Conservation (phyloP, 2,329 filamentous ascomycete species). For the Pseudopithomyces chartarum region DNA sequence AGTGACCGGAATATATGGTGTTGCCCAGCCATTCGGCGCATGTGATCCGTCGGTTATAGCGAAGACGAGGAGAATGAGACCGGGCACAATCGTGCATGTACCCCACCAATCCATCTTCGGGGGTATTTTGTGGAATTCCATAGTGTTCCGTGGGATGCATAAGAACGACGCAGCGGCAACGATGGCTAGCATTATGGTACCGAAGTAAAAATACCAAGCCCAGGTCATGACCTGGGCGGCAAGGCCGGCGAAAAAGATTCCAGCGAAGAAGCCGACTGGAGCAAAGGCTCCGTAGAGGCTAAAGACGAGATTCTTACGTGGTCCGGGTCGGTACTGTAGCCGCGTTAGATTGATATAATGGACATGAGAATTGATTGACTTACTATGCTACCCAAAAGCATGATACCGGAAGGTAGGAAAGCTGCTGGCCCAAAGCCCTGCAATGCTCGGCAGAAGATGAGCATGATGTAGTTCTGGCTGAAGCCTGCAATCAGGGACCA, state of each 20-base stretch:
- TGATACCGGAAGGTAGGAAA: constrained; percentile 71
- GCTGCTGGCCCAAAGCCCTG: constrained; percentile 76
- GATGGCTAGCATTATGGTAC: constrained; percentile 39
- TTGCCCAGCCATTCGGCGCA: constrained; percentile 71
- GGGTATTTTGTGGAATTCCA: constrained; percentile 12
- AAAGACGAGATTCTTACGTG: constrained; percentile 70
- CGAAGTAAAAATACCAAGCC: constrained; percentile 43
- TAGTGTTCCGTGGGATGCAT: constrained; percentile 30
- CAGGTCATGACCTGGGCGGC: constrained; percentile 36
- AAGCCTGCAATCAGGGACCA: constrained; percentile 76
- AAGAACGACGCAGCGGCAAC: constrained; percentile 34
- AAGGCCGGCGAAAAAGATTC: constrained; percentile 44
- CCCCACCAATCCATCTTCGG: constrained; percentile 47
- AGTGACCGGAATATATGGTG: constrained; percentile 71
- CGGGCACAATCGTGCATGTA: constrained; percentile 47
- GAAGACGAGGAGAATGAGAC: constrained; percentile 72
- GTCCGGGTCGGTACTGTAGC: constrained; percentile 65
- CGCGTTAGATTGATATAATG: neutral
- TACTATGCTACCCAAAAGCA: constrained; percentile 63
- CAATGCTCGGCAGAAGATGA: constrained; percentile 74
- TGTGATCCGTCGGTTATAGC: constrained; percentile 75
- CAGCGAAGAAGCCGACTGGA: constrained; percentile 52
- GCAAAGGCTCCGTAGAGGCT: constrained; percentile 62
- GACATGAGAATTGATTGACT: constrained; percentile 5
- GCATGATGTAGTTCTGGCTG: constrained; percentile 68